Base-by-base conservation (phyloP, 192 early-diverging fungal genomes). In the Backusella macrospora region DNA sequence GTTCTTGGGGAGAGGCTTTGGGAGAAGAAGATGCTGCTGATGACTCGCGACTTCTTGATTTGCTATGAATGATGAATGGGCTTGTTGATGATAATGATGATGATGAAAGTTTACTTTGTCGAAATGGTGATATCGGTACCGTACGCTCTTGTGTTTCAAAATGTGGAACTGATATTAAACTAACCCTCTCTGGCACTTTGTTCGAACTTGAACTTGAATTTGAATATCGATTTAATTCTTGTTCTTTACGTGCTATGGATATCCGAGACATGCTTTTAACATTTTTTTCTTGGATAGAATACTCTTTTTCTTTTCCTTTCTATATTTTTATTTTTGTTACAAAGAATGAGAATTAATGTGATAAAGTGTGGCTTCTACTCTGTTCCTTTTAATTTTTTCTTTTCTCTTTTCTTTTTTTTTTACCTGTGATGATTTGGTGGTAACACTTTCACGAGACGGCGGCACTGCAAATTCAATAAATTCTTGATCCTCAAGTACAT, bases 401-500 rank as follows among this genome's bases (percentile, higher is more conserved):
- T 43, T 43, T 43, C 0, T 43, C 5, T 43, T 43, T 43, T 43
- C 23, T 9, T 43, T 43, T 43, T 43, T 43, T 43, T 55, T 21
- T 59, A 59, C 52, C 52, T 59, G 18, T 26, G 52, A 59, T 59
- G 29, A 34, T 59, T 59, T 59, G 52, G 5, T 59, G 52, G 5
- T 34, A 34, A 34, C 29, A 23, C 13, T 23, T 26, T 59, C 21
- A 59, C 9, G 21, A 18, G 3, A 2, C 18, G 21, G 12, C 21
- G 8, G 9, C n/a, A 26, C 9, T 14, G 23, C 13, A 12, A 55
- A 55, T 55, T 23, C 3, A 23, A 23, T 12, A 21, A 59, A 59
- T 59, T 8, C 52, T 12, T 59, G 21, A 26, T 59, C 52, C 21
- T n/a, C 18, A 49, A 59, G 52, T 4, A 59, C 13, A 9, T 59